Percentiles rank a stretch among this genome's conserved stretches.
phyloP scores from a whole-genome alignment of 352 stramenopile genomes.

The Globisporangium okanoganense region DNA sequence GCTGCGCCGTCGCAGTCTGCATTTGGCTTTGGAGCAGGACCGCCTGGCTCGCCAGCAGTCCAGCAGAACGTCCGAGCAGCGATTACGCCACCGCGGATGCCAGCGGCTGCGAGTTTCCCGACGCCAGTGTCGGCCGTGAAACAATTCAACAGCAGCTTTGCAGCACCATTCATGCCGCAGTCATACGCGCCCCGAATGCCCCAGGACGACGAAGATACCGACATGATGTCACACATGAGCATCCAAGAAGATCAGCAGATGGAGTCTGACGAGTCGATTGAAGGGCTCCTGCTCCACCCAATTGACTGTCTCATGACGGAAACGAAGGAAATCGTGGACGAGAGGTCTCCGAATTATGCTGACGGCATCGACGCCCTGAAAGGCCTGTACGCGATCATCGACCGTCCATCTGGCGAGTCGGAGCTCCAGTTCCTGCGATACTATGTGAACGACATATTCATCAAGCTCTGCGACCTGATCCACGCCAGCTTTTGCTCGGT shows the following conservation, averaged over 20 bases:
- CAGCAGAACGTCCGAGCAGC: slow-evolving; percentile 8
- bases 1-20: slow-evolving; percentile 8
- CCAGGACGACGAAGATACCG: slow-evolving; percentile 45
- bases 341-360: slow-evolving; percentile 45
- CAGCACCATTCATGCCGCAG: neutral
- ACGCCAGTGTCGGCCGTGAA: slow-evolving; percentile 31
- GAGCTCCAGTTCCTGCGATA: slow-evolving; percentile 65
- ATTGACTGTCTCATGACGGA: slow-evolving; percentile 67
- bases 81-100: slow-evolving; percentile 19
- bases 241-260: slow-evolving; percentile 18
- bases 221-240: slow-evolving; percentile 39
- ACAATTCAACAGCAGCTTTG: slow-evolving; percentile 20
- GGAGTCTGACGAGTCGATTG: slow-evolving; percentile 18
- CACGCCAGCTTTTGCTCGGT: slow-evolving; percentile 63
- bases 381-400: slow-evolving; percentile 74
- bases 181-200: slow-evolving; percentile 3
- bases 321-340: slow-evolving; percentile 54
- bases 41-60: slow-evolving; percentile 8
- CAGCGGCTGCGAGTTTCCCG: slow-evolving; percentile 8
- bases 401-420: slow-evolving; percentile 42
- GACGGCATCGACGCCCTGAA: slow-evolving; percentile 78
- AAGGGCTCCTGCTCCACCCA: slow-evolving; percentile 57
- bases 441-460: slow-evolving; percentile 78
- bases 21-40: slow-evolving; percentile 23
- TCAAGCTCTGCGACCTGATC: slow-evolving; percentile 71